These are phyloP conservation scores for Santalum album DNA, from an alignment of 164 flowering plant genomes.

Conservation along the genomic window DNA sequence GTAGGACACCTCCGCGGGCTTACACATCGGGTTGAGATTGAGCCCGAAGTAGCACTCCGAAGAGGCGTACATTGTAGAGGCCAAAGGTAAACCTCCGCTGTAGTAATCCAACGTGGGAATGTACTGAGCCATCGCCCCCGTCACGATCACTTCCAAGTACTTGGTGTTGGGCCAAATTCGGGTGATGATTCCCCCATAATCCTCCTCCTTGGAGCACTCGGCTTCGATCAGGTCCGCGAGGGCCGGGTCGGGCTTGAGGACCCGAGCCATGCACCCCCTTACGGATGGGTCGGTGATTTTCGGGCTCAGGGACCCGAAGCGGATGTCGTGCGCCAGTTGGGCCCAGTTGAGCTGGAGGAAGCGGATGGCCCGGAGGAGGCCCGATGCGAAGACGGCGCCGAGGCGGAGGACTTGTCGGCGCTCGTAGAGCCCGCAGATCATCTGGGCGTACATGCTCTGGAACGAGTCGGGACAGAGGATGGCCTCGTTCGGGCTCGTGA, in stretches of 20 bases:
- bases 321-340: conserved; percentile 25
- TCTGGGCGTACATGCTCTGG: conserved; percentile 45
- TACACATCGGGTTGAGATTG: conserved; percentile 32
- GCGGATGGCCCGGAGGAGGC: conserved; percentile 38
- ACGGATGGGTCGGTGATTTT: conserved; percentile 24
- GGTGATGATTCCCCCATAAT: conserved; percentile 34
- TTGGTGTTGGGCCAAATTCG: conserved; percentile 43
- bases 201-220: conserved; percentile 24
- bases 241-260: conserved; percentile 20
- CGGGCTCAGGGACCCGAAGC: conserved; percentile 22
- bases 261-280: conserved; percentile 12
- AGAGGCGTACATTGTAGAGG: conserved; percentile 43
- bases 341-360: conserved; percentile 35
- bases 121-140: conserved; percentile 42
- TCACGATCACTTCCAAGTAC: conserved; percentile 34
- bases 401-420: conserved; percentile 30
- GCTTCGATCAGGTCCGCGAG: conserved; percentile 22
- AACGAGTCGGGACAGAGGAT: conserved; percentile 37
- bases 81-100: conserved; percentile 29
- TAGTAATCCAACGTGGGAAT: conserved; percentile 35
- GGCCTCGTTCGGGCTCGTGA: conserved; percentile 41
- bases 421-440: conserved; percentile 39
- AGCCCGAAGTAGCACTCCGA: conserved; percentile 41
- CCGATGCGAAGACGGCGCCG: conserved; percentile 42
- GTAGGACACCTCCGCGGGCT: conserved; percentile 33